A percentile compares a stretch with the other conserved stretches of the same genome.
These are phyloP conservation scores for Pseudogymnoascus sp. DNA, from an alignment of 2,329 filamentous ascomycete species.

Conservation along the genomic window DNA sequence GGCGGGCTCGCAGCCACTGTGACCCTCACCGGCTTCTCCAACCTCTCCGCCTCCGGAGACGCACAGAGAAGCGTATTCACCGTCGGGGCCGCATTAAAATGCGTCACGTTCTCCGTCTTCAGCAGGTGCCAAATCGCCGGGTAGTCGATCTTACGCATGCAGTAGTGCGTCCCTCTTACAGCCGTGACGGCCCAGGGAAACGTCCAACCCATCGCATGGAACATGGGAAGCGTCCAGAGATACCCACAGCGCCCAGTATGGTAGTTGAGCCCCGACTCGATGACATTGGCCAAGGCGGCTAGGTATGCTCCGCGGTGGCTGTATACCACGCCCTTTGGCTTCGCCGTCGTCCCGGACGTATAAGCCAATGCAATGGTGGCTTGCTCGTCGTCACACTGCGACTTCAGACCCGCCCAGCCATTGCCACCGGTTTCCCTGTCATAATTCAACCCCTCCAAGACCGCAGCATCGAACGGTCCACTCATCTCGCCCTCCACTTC, in stretches of 20 bases:
- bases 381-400: constrained; percentile 63
- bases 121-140: constrained; percentile 83
- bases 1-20: constrained; percentile 91
- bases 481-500: constrained; percentile 62
- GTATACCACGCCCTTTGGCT: constrained; percentile 87
- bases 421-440: constrained; percentile 57
- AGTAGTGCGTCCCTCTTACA: constrained; percentile 89
- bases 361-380: constrained; percentile 81
- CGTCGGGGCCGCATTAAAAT: constrained; percentile 93
- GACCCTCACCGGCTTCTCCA: constrained; percentile 67
- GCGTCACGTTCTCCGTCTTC: constrained; percentile 79
- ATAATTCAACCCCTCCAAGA: constrained; percentile 68
- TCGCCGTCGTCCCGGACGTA: constrained; percentile 85
- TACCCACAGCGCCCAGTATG: constrained; percentile 65
- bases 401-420: constrained; percentile 71
- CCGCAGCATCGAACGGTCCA: constrained; percentile 75
- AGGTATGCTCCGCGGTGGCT: constrained; percentile 85
- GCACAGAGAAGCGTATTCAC: constrained; percentile 91
- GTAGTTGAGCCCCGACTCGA: constrained; percentile 79
- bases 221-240: constrained; percentile 89
- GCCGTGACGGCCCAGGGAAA: constrained; percentile 92
- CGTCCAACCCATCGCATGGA: constrained; percentile 69
- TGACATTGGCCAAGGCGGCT: constrained; percentile 72
- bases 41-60: constrained; percentile 60
- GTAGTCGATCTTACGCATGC: constrained; percentile 91